These are phyloP conservation scores for Penicillium tannophilum DNA, from an alignment of 495 filamentous ascomycete genomes.

Conservation along the genomic window DNA sequence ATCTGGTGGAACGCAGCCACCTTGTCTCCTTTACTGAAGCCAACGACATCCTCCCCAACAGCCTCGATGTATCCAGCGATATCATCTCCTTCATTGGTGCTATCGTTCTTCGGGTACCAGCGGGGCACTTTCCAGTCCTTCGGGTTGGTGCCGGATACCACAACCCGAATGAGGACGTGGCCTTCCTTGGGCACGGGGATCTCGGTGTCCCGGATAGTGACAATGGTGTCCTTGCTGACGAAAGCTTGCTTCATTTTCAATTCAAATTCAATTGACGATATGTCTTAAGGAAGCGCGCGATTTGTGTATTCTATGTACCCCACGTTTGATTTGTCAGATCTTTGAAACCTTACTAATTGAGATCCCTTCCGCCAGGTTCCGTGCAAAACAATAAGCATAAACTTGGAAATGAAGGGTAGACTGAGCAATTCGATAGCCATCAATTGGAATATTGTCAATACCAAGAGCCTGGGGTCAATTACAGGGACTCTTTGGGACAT, in stretches of 20 bases:
- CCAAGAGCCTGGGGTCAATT: no score
- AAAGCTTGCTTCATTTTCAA: constrained; percentile 66
- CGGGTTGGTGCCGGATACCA: constrained; percentile 71
- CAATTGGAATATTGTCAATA: no score
- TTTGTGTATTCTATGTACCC: neutral
- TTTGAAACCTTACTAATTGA: neutral
- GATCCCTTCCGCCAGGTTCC: neutral
- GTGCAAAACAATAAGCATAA: neutral
- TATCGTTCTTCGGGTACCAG: constrained; percentile 18
- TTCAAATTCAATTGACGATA: neutral
- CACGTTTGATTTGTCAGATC: neutral
- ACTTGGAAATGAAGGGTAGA: neutral
- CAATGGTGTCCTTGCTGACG: constrained; percentile 51
- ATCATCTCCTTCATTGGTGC: constrained; percentile 67
- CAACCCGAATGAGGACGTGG: constrained; percentile 71
- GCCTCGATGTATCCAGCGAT: constrained; percentile 68
- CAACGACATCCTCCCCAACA: constrained; percentile 61
- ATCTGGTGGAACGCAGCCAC: constrained; percentile 73
- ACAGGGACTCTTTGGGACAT: no score
- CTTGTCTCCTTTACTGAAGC: constrained; percentile 67
- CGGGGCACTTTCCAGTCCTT: constrained; percentile 73
- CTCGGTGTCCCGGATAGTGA: constrained; percentile 64
- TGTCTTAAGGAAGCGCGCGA: neutral
- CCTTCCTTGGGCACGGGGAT: constrained; percentile 61
- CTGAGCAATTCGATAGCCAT: no score